Evolutionary conservation across 1,284 basidiomycete genomes (phyloP), one percentile per base, ranked within the genome.

Genomic region (Microbotryomycetes sp.): DNA sequence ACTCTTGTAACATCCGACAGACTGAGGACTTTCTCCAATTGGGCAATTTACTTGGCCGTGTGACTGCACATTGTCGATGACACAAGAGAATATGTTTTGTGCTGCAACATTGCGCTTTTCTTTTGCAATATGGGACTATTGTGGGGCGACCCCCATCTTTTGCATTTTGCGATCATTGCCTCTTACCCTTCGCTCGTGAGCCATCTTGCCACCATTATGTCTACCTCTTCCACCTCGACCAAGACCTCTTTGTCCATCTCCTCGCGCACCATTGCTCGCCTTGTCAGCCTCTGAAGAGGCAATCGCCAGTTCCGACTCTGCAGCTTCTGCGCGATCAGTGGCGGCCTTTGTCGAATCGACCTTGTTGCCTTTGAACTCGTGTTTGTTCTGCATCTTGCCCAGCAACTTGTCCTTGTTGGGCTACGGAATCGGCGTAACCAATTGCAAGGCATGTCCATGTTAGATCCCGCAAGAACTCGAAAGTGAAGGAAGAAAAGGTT

Each of bases 121-220:
- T n/a, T n/a, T n/a, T n/a, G n/a, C n/a, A n/a, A n/a, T n/a, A n/a
- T n/a, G n/a, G n/a, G n/a, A n/a, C 54, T 26, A n/a, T 68, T n/a
- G 30, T 35, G 49, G 9, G 21, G 27, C 68, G 27, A 63, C 69
- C 5, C 75, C 75, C 75, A 75, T 76, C 58, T 70, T 67, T 28
- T 69, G 54, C 75, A 77, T 74, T 72, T 77, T 77, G 61, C 69
- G 70, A 62, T 77, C 75, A 54, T 75, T 72, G 0, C 77, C 76
- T 45, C 75, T 71, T 24, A 74, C 75, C 54, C 76, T 70, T 11
- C 75, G 71, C 29, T 75, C 75, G 54, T 77, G 76, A 56, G 71
- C 70, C 23, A 69, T 64, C 11, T 72, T 64, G 2, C 71, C 70
- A 0, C 73, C 68, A 4, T 73, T 66, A 3, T 73, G 61, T 7